These are phyloP conservation scores for Pluteus cervinus DNA, from an alignment of 768 basidiomycete species.

Conservation along the genomic window DNA sequence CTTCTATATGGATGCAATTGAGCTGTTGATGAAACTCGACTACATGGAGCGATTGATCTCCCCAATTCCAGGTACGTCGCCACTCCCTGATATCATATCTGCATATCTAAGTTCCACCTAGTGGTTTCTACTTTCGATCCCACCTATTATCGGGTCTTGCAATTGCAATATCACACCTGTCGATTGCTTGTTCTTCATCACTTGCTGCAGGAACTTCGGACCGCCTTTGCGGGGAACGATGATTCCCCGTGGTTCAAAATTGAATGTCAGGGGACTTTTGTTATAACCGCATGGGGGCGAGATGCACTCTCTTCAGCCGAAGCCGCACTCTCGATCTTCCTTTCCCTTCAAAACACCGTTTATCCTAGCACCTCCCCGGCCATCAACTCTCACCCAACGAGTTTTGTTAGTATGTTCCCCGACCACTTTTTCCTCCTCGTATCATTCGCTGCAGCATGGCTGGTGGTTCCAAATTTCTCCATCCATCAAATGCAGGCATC, in stretches of 20 bases:
- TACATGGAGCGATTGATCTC: conserved; percentile 28
- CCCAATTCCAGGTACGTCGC: conserved; percentile 29
- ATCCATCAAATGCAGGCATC: conserved; percentile 26
- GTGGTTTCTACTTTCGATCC: conserved; percentile 36
- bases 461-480: conserved; percentile 37
- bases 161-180: conserved; percentile 33
- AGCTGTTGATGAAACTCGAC: conserved; percentile 26
- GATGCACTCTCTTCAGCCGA: conserved; percentile 32
- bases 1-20: conserved; percentile 28
- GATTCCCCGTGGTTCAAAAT: conserved; percentile 24
- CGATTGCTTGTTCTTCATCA: conserved; percentile 24
- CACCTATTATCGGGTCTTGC: conserved; percentile 35
- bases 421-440: conserved; percentile 36
- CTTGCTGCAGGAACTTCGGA: conserved; percentile 8
- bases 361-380: conserved; percentile 33
- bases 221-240: conserved; percentile 18
- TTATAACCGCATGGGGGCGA: conserved; percentile 26
- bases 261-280: conserved; percentile 23
- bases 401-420: too few species aligned
- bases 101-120: conserved; percentile 19
- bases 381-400: too few species aligned
- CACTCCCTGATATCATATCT: neutral
- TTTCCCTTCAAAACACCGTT: conserved; percentile 24
- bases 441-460: conserved; percentile 34
- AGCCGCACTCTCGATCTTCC: conserved; percentile 24